Percentiles rank a stretch among this genome's conserved stretches.
Conservation (phyloP, 805 yeast species). For the Zygoascus biomembranicola region DNA sequence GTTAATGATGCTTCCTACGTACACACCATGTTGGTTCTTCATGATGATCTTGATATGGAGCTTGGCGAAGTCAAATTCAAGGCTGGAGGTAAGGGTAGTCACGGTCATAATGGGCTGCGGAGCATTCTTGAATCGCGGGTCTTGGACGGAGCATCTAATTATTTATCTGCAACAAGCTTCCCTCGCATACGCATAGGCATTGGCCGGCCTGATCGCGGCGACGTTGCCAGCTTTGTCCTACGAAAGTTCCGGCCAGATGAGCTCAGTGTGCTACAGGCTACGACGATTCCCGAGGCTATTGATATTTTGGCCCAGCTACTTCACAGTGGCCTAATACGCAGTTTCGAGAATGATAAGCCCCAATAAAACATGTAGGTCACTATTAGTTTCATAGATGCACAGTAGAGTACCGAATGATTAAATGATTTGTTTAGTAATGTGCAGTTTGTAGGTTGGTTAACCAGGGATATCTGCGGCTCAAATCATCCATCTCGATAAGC, state of each 20-base stretch:
- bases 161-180: constrained; percentile 33
- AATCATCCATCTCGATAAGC: no score
- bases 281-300: constrained; percentile 36
- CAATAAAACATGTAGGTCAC: neutral
- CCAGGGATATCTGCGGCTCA: no score
- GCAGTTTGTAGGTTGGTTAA: no score
- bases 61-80: constrained; percentile 62
- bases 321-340: neutral
- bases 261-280: constrained; percentile 30
- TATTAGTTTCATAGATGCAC: neutral
- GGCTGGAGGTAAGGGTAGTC: constrained; percentile 47
- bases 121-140: constrained; percentile 40
- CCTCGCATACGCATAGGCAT: constrained; percentile 71
- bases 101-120: constrained; percentile 82
- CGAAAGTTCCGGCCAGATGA: constrained; percentile 43
- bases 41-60: constrained; percentile 67
- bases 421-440: no score
- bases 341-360: neutral
- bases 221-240: constrained; percentile 43
- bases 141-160: neutral
- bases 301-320: constrained; percentile 1
- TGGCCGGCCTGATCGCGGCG: constrained; percentile 48
- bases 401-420: neutral
- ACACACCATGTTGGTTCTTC: constrained; percentile 47
- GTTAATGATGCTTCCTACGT: constrained; percentile 9